These are phyloP conservation scores for Collybia sp. DNA, from an alignment of 768 basidiomycete genomes.

Conservation along the genomic window DNA sequence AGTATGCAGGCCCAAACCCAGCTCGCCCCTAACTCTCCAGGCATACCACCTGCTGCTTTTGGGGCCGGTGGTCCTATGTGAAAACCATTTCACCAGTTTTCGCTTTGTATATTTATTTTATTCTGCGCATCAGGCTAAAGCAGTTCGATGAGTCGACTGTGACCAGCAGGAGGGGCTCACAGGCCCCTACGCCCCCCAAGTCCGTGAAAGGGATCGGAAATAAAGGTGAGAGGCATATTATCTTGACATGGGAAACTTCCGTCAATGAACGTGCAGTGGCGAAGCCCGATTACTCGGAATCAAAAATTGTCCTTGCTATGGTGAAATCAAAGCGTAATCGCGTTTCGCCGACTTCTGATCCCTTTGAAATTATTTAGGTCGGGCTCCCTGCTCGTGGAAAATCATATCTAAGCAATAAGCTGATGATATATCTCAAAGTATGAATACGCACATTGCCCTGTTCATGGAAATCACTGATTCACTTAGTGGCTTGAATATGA, in stretches of 20 bases:
- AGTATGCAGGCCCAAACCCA: conserved; percentile 39
- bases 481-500: conserved; percentile 95
- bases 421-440: conserved; percentile 93
- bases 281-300: conserved; percentile 97
- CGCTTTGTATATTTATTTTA: conserved; percentile 1
- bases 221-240: conserved; percentile 53
- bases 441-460: conserved; percentile 12
- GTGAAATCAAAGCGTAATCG: conserved; percentile 31
- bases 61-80: conserved; percentile 77
- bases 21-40: conserved; percentile 29
- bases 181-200: conserved; percentile 72
- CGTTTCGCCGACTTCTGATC: background rate
- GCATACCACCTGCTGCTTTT: conserved; percentile 55
- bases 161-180: conserved; percentile 65
- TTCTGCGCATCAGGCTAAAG: conserved; percentile 51
- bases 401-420: conserved; percentile 96
- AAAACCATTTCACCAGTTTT: conserved; percentile 14
- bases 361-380: conserved; percentile 46
- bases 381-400: conserved; percentile 98
- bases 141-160: conserved; percentile 73
- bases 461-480: conserved; percentile 10
- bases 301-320: conserved; percentile 98
- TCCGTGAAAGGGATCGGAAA: conserved; percentile 87
- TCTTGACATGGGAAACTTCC: background rate
- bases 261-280: conserved; percentile 49